Evolutionary conservation across 2,329 filamentous ascomycete genomes (phyloP), one percentile per base, ranked within the genome.

Genomic region (Lecanicillium sp.): DNA sequence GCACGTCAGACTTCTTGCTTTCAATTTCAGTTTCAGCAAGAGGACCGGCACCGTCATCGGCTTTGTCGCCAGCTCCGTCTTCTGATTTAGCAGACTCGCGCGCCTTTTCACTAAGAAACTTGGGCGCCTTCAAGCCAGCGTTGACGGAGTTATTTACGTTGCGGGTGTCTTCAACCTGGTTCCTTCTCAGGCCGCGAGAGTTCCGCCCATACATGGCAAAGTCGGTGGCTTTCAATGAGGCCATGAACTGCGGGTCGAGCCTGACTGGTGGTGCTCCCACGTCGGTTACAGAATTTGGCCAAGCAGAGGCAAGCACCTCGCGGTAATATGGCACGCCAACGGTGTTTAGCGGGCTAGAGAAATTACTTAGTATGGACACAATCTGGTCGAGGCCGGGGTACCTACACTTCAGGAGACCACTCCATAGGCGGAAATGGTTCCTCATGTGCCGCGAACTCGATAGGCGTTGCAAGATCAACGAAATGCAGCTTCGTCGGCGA

Each of bases 271-370:
- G 86, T 12, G 85, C 87, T 27, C 90, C 90, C 29, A 94, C 75
- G 56, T 96, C 88, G 42, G 84, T 90, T 2, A 92, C 62, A 51
- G 89, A 71, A 53, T 90, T 85, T 43, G 92, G 88, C 87, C 90
- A 96, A 28, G 86, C 82, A 3, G 92, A 98, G 28, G 94, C 71
- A 10, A 98, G 72, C 12, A 76, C 71, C 45, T 97, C 90, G 45
- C 89, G 79, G 59, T 98, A 98, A 58, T 89, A 94, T 2, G 92
- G 90, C 74, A 98, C 83, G 10, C 92, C 94, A 37, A 97, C 71
- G 25, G 80, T 77, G 60, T 82, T 97, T 30, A 98, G 58, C 0
- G 92, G 88, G 5, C 81, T 86, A 18, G 17, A 3, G 9, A 10
- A 6, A 22, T 40, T 28, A 39, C 29, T 39, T 15, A 44, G 28